Base-by-base conservation (phyloP, 768 basidiomycete genomes). In the Gloeophyllum trabeum region DNA sequence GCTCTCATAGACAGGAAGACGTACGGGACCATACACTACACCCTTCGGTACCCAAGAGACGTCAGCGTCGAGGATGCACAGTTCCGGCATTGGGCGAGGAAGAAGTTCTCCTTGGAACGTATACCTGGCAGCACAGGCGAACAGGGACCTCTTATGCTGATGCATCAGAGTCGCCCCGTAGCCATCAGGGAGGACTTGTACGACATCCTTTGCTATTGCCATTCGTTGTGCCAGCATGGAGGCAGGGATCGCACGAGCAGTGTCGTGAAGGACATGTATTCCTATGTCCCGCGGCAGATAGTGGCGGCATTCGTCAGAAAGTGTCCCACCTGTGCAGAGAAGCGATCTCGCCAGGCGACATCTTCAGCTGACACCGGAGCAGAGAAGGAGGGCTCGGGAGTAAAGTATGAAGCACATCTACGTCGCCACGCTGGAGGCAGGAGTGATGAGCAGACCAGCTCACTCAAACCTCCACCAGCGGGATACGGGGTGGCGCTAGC, bases 241-340 rank as follows among this genome's bases (percentile, higher is more conserved):
- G 87, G 86, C 20, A 75, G 86, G 18, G 88, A 91, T 60, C 83
- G 76, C 64, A 91, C 88, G 0, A 75, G 73, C 43, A 66, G 70
- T 2, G 64, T 76, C 43, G 70, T 89, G 26, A 67, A 80, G 38
- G 63, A 74, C 46, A 71, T 74, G 51, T 91, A 87, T 56, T 79
- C 82, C 6, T 89, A 81, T 79, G 73, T 91, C 22, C 87, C 88
- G 13, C 89, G 89, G 60, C 80, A 86, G 52, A 75, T 91, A 32
- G 74, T 88, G 36, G 75, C 81, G n/a, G 74, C 73, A 45, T 91
- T 87, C 54, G 78, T 89, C 59, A 79, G 76, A 58, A 70, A 70
- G 21, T 90, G 88, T 52, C 88, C 86, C 10, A 82, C 83, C 5
- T 90, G 88, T 51, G 69, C 59, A 45, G 62, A 56, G 39, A 69